A percentile compares a stretch with the other conserved stretches of the same genome.
phyloP scores from a whole-genome alignment of 257 asterid genomes.

The Salvia splendens region DNA sequence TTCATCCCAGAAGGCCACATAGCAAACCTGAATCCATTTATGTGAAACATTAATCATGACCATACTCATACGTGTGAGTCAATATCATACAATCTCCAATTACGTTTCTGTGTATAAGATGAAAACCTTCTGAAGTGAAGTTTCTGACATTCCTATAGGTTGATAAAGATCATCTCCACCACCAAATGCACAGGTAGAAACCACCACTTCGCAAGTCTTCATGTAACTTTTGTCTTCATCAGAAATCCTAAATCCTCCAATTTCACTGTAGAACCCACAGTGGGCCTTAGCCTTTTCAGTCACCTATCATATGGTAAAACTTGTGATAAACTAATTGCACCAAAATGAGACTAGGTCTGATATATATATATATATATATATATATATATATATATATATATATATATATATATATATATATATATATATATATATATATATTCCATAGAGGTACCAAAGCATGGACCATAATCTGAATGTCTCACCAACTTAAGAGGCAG shows the following conservation, averaged over 20 bases:
- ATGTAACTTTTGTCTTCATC: slow-evolving; percentile 73
- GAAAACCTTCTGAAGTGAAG: slow-evolving; percentile 45
- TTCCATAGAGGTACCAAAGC: slow-evolving; percentile 9
- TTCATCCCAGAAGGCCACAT: slow-evolving; percentile 96
- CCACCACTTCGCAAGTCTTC: slow-evolving; percentile 80
- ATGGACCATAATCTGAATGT: slow-evolving; percentile 17
- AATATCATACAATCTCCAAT: slow-evolving; percentile 22
- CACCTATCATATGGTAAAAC: slow-evolving; percentile 50
- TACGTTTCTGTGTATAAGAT: slow-evolving; percentile 5
- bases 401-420: not conserved
- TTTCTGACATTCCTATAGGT: slow-evolving; percentile 72
- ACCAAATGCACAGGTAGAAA: slow-evolving; percentile 98
- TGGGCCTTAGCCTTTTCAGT: slow-evolving; percentile 53
- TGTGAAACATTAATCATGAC: slow-evolving; percentile 30
- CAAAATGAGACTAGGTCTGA: slow-evolving; percentile 20
- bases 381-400: slow-evolving; percentile 22
- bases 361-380: not conserved
- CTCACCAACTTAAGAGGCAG: slow-evolving; percentile 16
- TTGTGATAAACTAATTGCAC: slow-evolving; percentile 8
- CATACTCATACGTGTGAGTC: slow-evolving; percentile 33
- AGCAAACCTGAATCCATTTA: slow-evolving; percentile 69
- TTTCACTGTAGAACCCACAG: slow-evolving; percentile 80
- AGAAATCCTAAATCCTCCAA: slow-evolving; percentile 85
- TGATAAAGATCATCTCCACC: slow-evolving; percentile 99
- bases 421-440: not conserved